Base-by-base conservation (phyloP, 177 flowering plant species). In the Vitis hybrid region DNA sequence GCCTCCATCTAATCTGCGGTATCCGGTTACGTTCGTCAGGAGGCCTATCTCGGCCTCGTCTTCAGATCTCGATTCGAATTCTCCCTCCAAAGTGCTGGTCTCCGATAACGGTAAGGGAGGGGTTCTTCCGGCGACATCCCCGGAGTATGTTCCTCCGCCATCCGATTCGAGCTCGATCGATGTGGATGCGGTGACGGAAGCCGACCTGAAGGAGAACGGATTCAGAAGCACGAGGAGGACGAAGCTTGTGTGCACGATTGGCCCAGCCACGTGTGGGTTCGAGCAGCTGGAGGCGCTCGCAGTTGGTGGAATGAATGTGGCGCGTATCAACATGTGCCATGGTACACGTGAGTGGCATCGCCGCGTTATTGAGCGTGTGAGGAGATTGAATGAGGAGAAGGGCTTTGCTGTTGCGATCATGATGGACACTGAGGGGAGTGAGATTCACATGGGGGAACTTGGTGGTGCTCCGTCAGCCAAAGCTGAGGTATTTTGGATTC, bases 351-450 rank as follows among this genome's bases (percentile, higher is more conserved):
- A 95, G 67, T 95, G 99, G 99, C 99, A 95, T 75, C 75, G 78
- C 9, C 15, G 58, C 0, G 97, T 95, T 46, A 93, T 95, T 60
- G 80, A 87, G 68, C 74, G 85, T 0, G 97, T 95, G 48, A 69
- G 99, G 77, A 79, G 81, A 77, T 74, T 95, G 75, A 95, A 95
- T 68, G 97, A 88, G 53, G 99, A 90, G 84, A 93, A 95, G 64
- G 99, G 99, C 1, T 95, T 61, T 57, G 99, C 99, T 6, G 97
- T 95, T 6, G 99, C 98, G 0, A 83, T 95, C 60, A 95, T 95
- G 99, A 95, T 95, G 99, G 99, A 95, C 68, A 95, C 99, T 6
- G 99, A 95, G 71, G 99, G 99, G 55, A 93, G 98, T 65, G 99
- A 95, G 86, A 93, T 95, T 82, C 99, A 93, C 69, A 95, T 95